Evolutionary conservation across 305 asterid genomes (phyloP), one percentile per base, ranked within the genome.

Genomic region (Withania somnifera): DNA sequence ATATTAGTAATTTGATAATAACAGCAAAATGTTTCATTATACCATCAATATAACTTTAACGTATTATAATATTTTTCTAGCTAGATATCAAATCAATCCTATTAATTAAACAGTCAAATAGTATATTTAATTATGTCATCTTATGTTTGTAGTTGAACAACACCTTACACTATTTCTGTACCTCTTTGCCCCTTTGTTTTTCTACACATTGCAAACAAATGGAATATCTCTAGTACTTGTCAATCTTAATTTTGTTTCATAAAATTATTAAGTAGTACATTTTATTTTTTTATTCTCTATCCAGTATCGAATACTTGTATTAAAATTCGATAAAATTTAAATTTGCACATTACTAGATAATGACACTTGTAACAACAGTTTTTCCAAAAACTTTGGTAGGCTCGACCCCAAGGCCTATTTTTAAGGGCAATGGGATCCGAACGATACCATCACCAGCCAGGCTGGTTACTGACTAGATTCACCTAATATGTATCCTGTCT

Each of bases 401-500:
- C n/a, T n/a, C n/a, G n/a, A n/a, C n/a, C n/a, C n/a, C n/a, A n/a
- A n/a, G n/a, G n/a, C n/a, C n/a, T n/a, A n/a, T n/a, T n/a, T n/a
- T 53, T n/a, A n/a, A 53, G 19, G 19, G 7, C n/a, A 0, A 30
- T 1, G 34, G 34, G 34, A 30, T 3, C 34, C 34, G 34, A 30
- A 30, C 3, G 5, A 34, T 34, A 34, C 38, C 38, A 34, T 6
- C 38, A 34, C 38, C 3, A 34, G 6, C 5, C 5, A 34, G 3
- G 38, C 38, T 0, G 38, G 5, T 34, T 4, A 6, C 47, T 7
- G 5, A 79, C 7, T 13, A 22, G 52, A 73, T 32, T 52, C 67
- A 58, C 58, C 78, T 83, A 84, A 61, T 61, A 50, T 51, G 63
- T 28, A 38, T 36, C 50, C 50, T 22, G 81, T 69, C 81, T 47